Evolutionary conservation across 257 asterid species (phyloP), one percentile per base, ranked within the genome.

Genomic region (Paraleonurus japonicus): DNA sequence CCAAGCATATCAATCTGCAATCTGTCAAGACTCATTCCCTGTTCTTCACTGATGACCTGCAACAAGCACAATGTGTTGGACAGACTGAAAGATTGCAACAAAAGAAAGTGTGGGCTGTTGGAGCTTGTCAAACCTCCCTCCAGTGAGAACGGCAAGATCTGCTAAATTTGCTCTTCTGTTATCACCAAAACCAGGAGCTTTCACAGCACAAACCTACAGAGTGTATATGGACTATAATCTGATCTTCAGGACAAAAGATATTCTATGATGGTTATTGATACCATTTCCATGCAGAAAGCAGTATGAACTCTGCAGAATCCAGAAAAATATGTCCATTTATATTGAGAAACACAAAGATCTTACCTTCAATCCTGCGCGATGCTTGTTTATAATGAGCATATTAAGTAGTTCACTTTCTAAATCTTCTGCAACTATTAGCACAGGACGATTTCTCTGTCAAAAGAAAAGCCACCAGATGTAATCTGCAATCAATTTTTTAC

Each of bases 181-280:
- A 65, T 92, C 98, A 79, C 98, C 98, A 88, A 89, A 92, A 77
- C 96, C 96, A 80, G 98, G 96, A 84, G 98, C 88, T 87, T 92
- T 90, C 78, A 92, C 87, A 70, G 96, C 98, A 86, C 96, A 92
- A 53, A 92, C 92, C 98, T 92, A 78, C 20, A 82, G 28, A 20
- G 73, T 26, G 22, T 13, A 76, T 70, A 39, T 10, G 71, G 58
- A 51, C 58, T 54, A 70, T 43, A 71, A 20, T 62, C 23, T 22
- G n/a, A 69, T 67, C 32, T 26, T 59, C 32, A 24, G 60, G 58
- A 69, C 22, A 48, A 48, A n/a, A 70, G n/a, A 54, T 19, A 69
- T 15, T 41, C 20, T 11, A 16, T 55, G 54, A 65, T 7, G 62
- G 24, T 41, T 19, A 65, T 69, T 35, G 67, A 65, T 32, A 61